Percentiles rank a stretch among this genome's conserved stretches.
These are phyloP conservation scores for Penicillium lagena DNA, from an alignment of 495 filamentous ascomycete species.

Conservation along the genomic window DNA sequence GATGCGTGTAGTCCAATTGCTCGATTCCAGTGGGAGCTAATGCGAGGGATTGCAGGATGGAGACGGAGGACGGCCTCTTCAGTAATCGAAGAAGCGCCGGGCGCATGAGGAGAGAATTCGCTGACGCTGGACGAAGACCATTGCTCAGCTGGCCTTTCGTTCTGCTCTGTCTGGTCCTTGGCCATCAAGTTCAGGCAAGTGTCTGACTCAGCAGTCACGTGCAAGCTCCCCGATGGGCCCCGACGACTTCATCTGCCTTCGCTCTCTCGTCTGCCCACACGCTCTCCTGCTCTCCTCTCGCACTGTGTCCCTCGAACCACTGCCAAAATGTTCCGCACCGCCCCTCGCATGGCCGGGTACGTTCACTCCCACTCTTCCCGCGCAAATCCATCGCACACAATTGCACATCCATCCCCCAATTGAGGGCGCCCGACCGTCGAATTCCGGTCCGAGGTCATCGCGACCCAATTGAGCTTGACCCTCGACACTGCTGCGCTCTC, in stretches of 20 bases:
- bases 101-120: conserved; percentile 31
- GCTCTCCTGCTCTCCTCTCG: conserved; percentile 19
- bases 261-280: conserved; percentile 16
- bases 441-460: conserved; percentile 11
- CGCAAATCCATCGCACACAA: conserved; percentile 6
- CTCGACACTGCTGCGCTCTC: conserved; percentile 4
- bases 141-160: conserved; percentile 11
- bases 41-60: conserved; percentile 37
- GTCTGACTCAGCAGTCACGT: conserved; percentile 12
- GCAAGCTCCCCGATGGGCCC: conserved; percentile 25
- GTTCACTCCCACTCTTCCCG: conserved; percentile 8
- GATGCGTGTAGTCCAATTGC: conserved; percentile 21
- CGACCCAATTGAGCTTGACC: conserved; percentile 7
- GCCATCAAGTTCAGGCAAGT: background rate
- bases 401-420: background rate
- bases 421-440: conserved; percentile 8
- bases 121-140: conserved; percentile 13
- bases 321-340: conserved; percentile 43
- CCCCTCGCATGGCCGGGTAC: conserved; percentile 42
- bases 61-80: conserved; percentile 46
- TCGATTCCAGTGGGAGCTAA: conserved; percentile 33
- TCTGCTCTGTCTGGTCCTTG: too few relatives aligned
- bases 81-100: conserved; percentile 49
- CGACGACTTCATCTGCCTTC: conserved; percentile 28
- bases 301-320: conserved; percentile 4